phyloP scores from a whole-genome alignment of 139 green algal species.

The Coelastrella sp. region DNA sequence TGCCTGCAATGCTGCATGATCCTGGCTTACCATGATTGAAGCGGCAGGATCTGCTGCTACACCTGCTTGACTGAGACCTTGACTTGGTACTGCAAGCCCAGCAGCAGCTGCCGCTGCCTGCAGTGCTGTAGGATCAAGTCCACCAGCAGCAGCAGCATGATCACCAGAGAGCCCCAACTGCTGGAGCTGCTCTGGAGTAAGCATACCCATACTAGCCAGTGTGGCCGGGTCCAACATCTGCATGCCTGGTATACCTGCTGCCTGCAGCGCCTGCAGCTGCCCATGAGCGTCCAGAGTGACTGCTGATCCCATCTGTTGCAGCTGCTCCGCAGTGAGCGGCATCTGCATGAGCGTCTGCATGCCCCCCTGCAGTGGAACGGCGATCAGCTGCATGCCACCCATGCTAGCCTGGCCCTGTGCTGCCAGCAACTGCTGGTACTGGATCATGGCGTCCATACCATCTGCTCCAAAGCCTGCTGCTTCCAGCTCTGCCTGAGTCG shows the following conservation, averaged over 20 bases:
- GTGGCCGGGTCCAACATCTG: neutral
- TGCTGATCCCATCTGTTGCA: conserved; percentile 23
- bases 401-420: neutral
- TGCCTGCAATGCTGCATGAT: neutral
- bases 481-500: neutral
- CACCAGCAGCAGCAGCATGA: neutral
- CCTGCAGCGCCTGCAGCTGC: conserved; percentile 21
- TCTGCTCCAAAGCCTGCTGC: neutral
- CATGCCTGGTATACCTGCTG: conserved; percentile 28
- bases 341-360: conserved; percentile 39
- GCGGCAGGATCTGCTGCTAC: neutral
- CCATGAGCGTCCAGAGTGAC: neutral
- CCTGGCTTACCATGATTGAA: neutral
- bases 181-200: conserved; percentile 29
- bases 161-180: neutral
- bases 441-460: conserved; percentile 4
- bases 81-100: neutral
- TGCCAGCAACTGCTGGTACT: conserved; percentile 31
- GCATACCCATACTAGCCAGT: conserved; percentile 32
- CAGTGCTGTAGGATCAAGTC: neutral
- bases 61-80: neutral
- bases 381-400: conserved; percentile 44
- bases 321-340: conserved; percentile 32
- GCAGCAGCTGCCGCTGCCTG: conserved; percentile 17
- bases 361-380: conserved; percentile 37